Percentiles rank a stretch among this genome's conserved stretches.
phyloP scores from a whole-genome alignment of 495 filamentous ascomycete species.

The Neurospora sublineolata region DNA sequence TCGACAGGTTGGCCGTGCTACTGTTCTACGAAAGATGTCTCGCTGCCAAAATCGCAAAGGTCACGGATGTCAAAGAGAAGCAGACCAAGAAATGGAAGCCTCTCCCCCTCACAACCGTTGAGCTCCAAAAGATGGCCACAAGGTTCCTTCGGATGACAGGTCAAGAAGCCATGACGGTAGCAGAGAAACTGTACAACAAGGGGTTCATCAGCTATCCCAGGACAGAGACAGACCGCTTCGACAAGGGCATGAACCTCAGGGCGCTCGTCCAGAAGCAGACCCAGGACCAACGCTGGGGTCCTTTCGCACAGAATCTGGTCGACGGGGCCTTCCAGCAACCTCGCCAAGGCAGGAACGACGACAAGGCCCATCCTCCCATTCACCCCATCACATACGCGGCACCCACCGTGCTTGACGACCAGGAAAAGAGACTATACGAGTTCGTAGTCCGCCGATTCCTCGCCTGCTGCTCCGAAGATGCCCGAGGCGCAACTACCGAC shows the following conservation, averaged over 20 bases:
- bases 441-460: constrained; percentile 91
- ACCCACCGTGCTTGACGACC: constrained; percentile 46
- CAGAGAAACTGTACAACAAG: constrained; percentile 83
- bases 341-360: constrained; percentile 73
- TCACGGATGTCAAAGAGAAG: constrained; percentile 75
- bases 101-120: constrained; percentile 89
- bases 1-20: constrained; percentile 71
- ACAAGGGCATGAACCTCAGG: constrained; percentile 75
- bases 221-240: constrained; percentile 95
- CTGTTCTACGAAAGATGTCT: constrained; percentile 82
- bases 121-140: constrained; percentile 93
- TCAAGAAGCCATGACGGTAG: constrained; percentile 76
- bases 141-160: constrained; percentile 74
- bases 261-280: constrained; percentile 76
- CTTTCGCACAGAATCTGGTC: constrained; percentile 68
- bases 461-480: constrained; percentile 92
- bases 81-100: constrained; percentile 92
- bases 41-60: constrained; percentile 59
- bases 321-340: constrained; percentile 73
- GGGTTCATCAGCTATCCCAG: constrained; percentile 96
- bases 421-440: constrained; percentile 76
- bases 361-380: constrained; percentile 94
- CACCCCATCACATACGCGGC: constrained; percentile 78
- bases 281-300: constrained; percentile 63
- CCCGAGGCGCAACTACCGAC: constrained; percentile 69